Evolutionary conservation across 1,139 yeast species (phyloP), one percentile per base, ranked within the genome.

Genomic region (Candida glucosophila): DNA sequence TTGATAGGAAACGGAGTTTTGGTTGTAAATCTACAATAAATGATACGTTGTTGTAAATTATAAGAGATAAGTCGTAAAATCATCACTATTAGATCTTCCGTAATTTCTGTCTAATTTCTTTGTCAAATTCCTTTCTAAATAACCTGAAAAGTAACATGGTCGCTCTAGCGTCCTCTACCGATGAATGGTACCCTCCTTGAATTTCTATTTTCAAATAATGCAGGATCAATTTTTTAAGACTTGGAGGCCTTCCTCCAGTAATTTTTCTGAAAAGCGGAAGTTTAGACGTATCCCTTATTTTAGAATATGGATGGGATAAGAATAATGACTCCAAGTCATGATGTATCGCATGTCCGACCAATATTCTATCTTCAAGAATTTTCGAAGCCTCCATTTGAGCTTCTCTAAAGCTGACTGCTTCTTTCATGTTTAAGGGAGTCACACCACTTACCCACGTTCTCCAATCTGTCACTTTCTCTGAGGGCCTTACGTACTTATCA

Each of bases 381-480:
- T 66, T 63, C 0, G 72, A 48, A 0, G 77, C 77, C 29, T 56
- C 58, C 9, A 52, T 39, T 44, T 79, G 93, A 0, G 92, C 93
- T 17, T 72, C 71, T 34, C 67, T 61, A 40, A 81, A 79, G 1
- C 70, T 37, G 0, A 78, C 60, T 0, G 95, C 96, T 23, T 63
- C 49, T 19, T 59, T 55, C 80, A 86, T 74, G 44, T 79, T 72
- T 6, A 55, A 51, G 0, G 94, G 81, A 2, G 76, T 61, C 3
- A 88, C 73, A 10, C 97, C 97, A 48, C 92, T 77, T n/a, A 83
- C 93, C 82, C 88, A 77, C 0, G 96, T 88, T 48, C 96, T 67
- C 86, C 92, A 88, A 49, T 86, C 94, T 0, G 88, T 77, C 2
- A 88, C 95, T 28, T 57, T 58, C 39, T 77, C 86, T 19, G 61